Evolutionary conservation across 176 grass and related monocot genomes (phyloP).

Genomic region (Echinochloa phyllopogon): DNA sequence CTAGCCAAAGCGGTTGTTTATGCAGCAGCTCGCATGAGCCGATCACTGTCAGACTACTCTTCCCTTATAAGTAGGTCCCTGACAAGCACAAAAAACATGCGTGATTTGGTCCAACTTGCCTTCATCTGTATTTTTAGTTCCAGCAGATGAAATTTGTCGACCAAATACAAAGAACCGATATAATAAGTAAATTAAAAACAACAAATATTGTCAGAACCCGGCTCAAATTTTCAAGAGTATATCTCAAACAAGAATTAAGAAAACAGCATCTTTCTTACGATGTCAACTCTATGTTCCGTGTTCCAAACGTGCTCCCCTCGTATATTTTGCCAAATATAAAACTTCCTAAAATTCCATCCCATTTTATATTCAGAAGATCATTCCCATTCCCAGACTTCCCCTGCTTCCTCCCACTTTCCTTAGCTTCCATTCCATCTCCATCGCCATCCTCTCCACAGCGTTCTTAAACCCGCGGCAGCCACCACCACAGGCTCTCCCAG

Average conservation of each 20-base stretch:
- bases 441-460: slow-evolving; percentile 32
- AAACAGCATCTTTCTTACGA: background rate
- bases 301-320: background rate
- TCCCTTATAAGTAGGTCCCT: background rate
- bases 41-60: background rate
- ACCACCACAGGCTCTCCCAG: slow-evolving; percentile 10
- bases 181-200: too few relatives aligned
- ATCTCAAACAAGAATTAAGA: background rate
- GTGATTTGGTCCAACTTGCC: background rate
- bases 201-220: background rate
- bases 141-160: background rate
- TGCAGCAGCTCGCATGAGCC: background rate
- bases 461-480: slow-evolving; percentile 36
- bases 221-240: background rate
- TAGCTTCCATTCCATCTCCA: slow-evolving; percentile 30
- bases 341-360: background rate
- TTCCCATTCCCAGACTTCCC: background rate
- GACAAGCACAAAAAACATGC: slow-evolving; percentile 8
- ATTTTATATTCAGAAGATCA: background rate
- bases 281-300: background rate
- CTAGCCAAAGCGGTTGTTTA: slow-evolving; percentile 10
- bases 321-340: background rate
- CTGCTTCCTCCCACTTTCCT: slow-evolving; percentile 53
- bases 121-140: background rate
- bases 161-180: background rate